Percentiles rank a stretch among this genome's conserved stretches.
phyloP scores from a whole-genome alignment of 805 yeast species.

The Schizosaccharomyces octosporus region DNA sequence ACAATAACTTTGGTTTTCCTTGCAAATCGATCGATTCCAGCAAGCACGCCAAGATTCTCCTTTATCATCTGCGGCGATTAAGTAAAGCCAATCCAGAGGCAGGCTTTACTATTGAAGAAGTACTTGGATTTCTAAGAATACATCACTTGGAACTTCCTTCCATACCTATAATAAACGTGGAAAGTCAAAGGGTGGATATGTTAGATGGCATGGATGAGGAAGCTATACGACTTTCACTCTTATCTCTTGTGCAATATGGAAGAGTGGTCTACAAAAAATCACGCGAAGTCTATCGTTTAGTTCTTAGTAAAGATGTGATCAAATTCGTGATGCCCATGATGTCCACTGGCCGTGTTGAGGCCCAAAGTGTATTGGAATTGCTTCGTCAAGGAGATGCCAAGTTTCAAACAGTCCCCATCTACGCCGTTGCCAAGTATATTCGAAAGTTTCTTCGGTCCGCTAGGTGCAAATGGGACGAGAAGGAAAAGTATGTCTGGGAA shows the following conservation, averaged over 20 bases:
- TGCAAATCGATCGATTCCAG: not conserved
- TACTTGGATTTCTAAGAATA: not conserved
- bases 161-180: not conserved
- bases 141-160: not conserved
- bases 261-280: not conserved
- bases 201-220: not conserved
- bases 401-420: not conserved
- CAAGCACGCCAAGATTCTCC: not conserved
- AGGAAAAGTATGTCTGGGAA: not conserved
- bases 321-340: not conserved
- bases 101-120: not conserved
- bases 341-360: not conserved
- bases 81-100: not conserved
- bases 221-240: not conserved
- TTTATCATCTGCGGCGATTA: not conserved
- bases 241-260: not conserved
- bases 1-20: not conserved
- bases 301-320: not conserved
- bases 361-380: not conserved
- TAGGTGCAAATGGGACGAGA: not conserved
- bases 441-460: not conserved
- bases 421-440: not conserved
- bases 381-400: not conserved
- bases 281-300: not conserved
- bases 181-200: not conserved